Base-by-base conservation (phyloP, 768 basidiomycete species). In the Chiua virens region DNA sequence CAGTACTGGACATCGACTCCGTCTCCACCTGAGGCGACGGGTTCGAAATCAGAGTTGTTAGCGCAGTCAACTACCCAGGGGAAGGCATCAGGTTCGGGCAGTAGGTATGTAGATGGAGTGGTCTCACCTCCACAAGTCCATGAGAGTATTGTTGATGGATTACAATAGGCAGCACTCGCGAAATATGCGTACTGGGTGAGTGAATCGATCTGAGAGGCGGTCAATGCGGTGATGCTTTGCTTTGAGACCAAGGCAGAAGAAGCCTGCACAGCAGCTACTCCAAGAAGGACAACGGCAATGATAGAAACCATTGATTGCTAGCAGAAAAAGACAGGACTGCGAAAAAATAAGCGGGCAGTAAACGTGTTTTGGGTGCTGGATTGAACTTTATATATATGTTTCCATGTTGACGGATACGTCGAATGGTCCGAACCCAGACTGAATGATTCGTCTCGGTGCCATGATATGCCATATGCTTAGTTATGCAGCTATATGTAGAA, bases 81-180 rank as follows among this genome's bases (percentile, higher is more conserved):
- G 5, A 20, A 30, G n/a, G 10, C 11, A 21, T 60, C 18, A 52
- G 14, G 10, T 8, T 25, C 8, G 15, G 5, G 28, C 18, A 14
- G 18, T 32, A 9, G 8, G 4, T 20, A 13, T 14, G 28, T 11
- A 4, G 35, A 32, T 8, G 3, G 35, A 17, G 30, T 9, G 28
- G 11, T 61, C 65, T 56, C 55, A 79, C 80, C 58, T 63, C 82
- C 82, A 64, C 82, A 84, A 28, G 67, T 67, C 79, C 81, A 83
- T 13, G 68, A 66, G 39, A 73, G 52, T 22, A 73, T 76, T 22
- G 57, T 38, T 5, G 69, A 55, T 0, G 78, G 63, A 8, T 54
- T 27, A 51, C 82, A 83, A 60, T 78, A 79, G 8, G 72, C 78
- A 4, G 79, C 70, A 32, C 73, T 71, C 0, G 82, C 77, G 56